phyloP scores from a whole-genome alignment of 2,329 filamentous ascomycete genomes.

The Epichloe glyceriae region DNA sequence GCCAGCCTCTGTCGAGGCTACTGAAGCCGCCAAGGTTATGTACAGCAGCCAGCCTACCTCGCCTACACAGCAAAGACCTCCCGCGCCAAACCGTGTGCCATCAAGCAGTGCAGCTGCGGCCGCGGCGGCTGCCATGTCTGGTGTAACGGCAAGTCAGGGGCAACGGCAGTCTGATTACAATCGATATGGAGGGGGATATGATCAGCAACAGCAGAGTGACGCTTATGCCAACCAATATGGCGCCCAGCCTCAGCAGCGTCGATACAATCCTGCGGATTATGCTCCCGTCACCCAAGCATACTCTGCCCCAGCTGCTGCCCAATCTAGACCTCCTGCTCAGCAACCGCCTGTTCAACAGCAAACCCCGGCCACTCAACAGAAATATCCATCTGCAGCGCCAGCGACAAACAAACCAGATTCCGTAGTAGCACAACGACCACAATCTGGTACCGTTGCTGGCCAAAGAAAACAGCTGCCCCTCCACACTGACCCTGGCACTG shows the following conservation, averaged over 20 bases:
- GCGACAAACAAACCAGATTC: constrained; percentile 25
- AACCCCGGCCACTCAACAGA: constrained; percentile 21
- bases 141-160: constrained; percentile 22
- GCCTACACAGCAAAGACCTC: constrained; percentile 35
- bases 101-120: constrained; percentile 44
- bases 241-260: constrained; percentile 30
- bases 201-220: constrained; percentile 23
- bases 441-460: constrained; percentile 16
- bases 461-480: constrained; percentile 51
- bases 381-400: constrained; percentile 20
- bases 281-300: constrained; percentile 44
- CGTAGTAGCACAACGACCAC: constrained; percentile 19
- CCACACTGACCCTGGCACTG: constrained; percentile 59
- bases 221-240: constrained; percentile 22
- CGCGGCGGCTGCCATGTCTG: constrained; percentile 46
- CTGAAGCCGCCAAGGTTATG: constrained; percentile 51
- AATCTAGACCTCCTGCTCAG: constrained; percentile 18
- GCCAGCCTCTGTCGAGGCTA: constrained; percentile 30
- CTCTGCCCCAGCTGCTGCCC: constrained; percentile 17
- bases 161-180: constrained; percentile 23
- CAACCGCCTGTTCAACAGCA: constrained; percentile 18
- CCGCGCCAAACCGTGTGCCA: constrained; percentile 39
- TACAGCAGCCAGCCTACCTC: constrained; percentile 42
- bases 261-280: constrained; percentile 70
- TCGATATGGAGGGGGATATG: constrained; percentile 22